Conservation (phyloP, 495 filamentous ascomycete genomes). For the Aspergillus leporis region DNA sequence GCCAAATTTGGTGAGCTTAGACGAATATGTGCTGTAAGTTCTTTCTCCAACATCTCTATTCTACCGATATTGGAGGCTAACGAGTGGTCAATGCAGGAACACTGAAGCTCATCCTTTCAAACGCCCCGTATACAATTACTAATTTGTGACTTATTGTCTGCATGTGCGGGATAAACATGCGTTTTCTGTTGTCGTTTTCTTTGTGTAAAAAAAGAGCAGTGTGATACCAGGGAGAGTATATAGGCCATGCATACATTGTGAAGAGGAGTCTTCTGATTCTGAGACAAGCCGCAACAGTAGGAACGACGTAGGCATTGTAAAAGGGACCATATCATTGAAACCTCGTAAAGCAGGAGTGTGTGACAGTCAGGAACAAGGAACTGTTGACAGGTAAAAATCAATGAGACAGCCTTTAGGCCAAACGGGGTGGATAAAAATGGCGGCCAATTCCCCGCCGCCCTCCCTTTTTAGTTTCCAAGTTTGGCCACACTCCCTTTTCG, state of each 20-base stretch:
- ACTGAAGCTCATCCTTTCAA: slow-evolving; percentile 58
- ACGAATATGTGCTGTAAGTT: slow-evolving; percentile 77
- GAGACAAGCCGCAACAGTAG: background rate
- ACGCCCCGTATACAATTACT: slow-evolving; percentile 35
- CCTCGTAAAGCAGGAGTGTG: no score
- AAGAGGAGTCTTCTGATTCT: background rate
- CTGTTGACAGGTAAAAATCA: no score
- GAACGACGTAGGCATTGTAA: no score
- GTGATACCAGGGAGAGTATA: background rate
- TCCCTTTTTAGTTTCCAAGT: background rate
- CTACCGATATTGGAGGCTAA: slow-evolving; percentile 10
- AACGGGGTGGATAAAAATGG: background rate
- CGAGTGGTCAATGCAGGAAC: slow-evolving; percentile 37
- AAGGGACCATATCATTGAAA: no score
- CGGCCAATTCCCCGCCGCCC: slow-evolving; percentile 6
- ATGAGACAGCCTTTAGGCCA: background rate
- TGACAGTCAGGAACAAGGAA: no score
- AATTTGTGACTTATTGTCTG: background rate
- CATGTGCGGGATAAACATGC: slow-evolving; percentile 5
- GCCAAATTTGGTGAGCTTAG: slow-evolving; percentile 70
- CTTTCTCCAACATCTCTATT: background rate
- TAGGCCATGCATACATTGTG: background rate
- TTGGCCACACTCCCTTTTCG: slow-evolving; percentile 10
- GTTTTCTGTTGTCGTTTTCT: background rate
- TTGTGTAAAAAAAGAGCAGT: background rate